Conservation (phyloP, 2,329 filamentous ascomycete genomes). For the Hypoxylon sp. region DNA sequence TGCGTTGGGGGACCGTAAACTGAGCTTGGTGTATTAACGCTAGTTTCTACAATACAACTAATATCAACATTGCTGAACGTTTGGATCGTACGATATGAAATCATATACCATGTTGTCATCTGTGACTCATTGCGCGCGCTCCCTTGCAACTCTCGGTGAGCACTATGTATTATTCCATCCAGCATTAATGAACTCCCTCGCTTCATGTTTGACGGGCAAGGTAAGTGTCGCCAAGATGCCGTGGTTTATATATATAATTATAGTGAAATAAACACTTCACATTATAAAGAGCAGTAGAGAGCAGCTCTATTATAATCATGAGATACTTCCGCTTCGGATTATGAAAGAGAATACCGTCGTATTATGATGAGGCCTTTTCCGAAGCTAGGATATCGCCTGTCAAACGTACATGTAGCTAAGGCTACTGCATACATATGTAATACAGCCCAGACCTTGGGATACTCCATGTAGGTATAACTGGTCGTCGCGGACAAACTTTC, state of each 20-base stretch:
- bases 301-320: neutral
- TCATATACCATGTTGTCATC: neutral
- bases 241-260: neutral
- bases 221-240: neutral
- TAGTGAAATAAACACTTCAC: neutral
- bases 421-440: neutral
- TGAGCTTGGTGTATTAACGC: conserved; percentile 14
- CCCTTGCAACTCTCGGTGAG: neutral
- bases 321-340: neutral
- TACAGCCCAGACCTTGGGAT: neutral
- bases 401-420: neutral
- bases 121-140: neutral
- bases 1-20: conserved; percentile 2
- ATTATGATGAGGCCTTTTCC: neutral
- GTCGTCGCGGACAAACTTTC: neutral
- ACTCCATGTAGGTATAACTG: neutral
- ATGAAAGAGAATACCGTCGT: neutral
- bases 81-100: conserved; percentile 36
- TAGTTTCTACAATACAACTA: conserved; percentile 37
- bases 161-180: neutral
- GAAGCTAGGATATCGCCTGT: neutral
- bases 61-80: conserved; percentile 28
- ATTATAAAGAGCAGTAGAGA: neutral
- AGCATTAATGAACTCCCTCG: neutral
- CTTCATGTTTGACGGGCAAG: neutral